Evolutionary conservation across 202 grass and related monocot genomes (phyloP).

Genomic region (Sporobolus alterniflorus): DNA sequence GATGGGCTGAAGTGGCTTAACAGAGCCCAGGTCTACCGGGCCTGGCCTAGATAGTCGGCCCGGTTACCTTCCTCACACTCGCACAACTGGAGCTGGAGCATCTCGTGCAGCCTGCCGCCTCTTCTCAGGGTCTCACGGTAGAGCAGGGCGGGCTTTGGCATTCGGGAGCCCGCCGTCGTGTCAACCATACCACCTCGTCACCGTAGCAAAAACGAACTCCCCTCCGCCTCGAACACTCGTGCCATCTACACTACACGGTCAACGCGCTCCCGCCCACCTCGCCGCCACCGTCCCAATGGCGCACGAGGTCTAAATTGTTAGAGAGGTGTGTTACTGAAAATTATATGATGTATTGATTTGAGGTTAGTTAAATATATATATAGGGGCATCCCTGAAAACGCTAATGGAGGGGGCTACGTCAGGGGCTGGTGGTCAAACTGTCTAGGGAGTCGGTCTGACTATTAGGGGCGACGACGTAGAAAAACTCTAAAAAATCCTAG

Average conservation of each 20-base stretch:
- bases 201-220: background rate
- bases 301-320: no score
- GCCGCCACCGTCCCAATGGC: conserved; percentile 50
- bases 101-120: background rate
- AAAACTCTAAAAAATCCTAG: no score
- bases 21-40: background rate
- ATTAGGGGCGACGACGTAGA: no score
- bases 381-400: no score
- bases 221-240: conserved; percentile 15
- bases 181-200: background rate
- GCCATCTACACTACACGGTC: background rate
- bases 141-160: background rate
- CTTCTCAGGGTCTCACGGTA: background rate
- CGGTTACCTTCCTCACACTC: background rate
- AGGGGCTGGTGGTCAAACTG: no score
- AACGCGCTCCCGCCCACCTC: background rate
- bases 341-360: no score
- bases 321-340: no score
- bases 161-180: background rate
- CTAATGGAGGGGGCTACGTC: no score
- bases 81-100: background rate
- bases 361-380: no score
- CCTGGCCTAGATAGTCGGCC: background rate
- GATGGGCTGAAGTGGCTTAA: background rate
- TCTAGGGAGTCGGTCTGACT: no score